Percentiles rank a stretch among this genome's conserved stretches.
These are phyloP conservation scores for Linum usitatissimum DNA, from an alignment of 345 rosid genomes.

Conservation along the genomic window DNA sequence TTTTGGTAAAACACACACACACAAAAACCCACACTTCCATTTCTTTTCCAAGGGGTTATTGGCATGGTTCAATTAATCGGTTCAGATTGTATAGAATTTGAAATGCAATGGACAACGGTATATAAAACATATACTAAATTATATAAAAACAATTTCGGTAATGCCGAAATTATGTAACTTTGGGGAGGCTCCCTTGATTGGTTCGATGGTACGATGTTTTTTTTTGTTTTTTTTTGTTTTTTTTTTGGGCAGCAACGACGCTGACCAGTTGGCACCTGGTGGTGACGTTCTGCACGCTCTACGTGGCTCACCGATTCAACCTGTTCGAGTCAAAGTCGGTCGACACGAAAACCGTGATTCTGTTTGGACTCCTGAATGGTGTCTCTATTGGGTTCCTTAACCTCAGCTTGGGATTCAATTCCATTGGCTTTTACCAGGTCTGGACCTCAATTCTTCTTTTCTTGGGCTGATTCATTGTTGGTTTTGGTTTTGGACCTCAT, in stretches of 20 bases:
- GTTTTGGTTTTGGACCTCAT: not conserved
- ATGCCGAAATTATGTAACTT: too few relatives aligned
- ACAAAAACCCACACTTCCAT: too few relatives aligned
- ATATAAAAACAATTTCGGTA: too few relatives aligned
- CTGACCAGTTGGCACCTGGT: conserved; percentile 94
- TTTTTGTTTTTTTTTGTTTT: too few relatives aligned
- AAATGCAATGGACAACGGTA: too few relatives aligned
- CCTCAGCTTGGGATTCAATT: conserved; percentile 94
- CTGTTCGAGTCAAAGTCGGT: conserved; percentile 74
- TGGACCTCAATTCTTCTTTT: not conserved
- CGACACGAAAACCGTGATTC: conserved; percentile 79
- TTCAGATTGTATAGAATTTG: too few relatives aligned
- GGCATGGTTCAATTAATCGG: too few relatives aligned
- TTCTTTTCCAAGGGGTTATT: too few relatives aligned
- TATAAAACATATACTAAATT: too few relatives aligned
- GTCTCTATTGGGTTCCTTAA: conserved; percentile 89
- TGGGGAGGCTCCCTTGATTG: not conserved
- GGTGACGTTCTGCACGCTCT: conserved; percentile 89
- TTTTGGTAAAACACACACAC: conserved; percentile 56
- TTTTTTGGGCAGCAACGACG: conserved; percentile 56
- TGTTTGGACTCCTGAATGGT: conserved; percentile 92
- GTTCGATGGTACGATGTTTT: too few relatives aligned
- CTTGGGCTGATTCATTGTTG: not conserved
- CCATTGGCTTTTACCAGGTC: conserved; percentile 96
- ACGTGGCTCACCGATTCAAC: conserved; percentile 65